phyloP scores from a whole-genome alignment of 352 stramenopile genomes.

The Phytophthora citricola region DNA sequence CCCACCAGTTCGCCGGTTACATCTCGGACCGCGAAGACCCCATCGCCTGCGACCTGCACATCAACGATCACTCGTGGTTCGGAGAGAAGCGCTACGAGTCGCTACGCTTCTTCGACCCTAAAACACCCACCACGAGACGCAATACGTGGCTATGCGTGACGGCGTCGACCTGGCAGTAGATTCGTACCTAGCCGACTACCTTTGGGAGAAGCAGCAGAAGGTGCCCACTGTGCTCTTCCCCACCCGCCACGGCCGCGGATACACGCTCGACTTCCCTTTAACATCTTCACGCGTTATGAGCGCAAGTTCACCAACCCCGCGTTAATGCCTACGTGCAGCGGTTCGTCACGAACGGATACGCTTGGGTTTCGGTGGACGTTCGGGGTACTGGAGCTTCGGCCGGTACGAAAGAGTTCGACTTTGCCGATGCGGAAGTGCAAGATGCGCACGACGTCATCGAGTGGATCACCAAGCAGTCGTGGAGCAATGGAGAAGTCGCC shows the following conservation, averaged over 20 bases:
- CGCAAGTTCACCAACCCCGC: constrained; percentile 82
- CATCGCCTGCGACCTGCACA: constrained; percentile 57
- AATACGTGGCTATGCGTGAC: constrained; percentile 80
- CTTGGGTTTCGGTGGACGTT: constrained; percentile 80
- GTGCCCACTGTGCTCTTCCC: constrained; percentile 75
- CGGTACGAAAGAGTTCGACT: constrained; percentile 70
- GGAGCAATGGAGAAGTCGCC: constrained; percentile 82
- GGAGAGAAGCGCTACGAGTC: constrained; percentile 69
- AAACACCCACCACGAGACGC: constrained; percentile 71
- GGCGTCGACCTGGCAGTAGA: constrained; percentile 78
- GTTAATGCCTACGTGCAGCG: constrained; percentile 77
- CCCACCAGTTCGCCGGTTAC: constrained; percentile 62
- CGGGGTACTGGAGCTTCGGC: constrained; percentile 79
- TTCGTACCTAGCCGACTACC: constrained; percentile 73
- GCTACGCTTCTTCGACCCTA: constrained; percentile 78
- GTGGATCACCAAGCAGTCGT: constrained; percentile 81
- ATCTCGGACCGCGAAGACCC: constrained; percentile 67
- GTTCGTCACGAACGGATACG: constrained; percentile 79
- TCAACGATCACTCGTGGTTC: constrained; percentile 86
- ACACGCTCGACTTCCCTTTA: constrained; percentile 84
- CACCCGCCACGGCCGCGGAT: constrained; percentile 82
- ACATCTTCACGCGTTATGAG: constrained; percentile 67
- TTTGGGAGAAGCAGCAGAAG: constrained; percentile 62
- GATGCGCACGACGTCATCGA: constrained; percentile 83
- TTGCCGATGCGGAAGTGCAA: constrained; percentile 70